These are phyloP conservation scores for Dendrostoma leiphaemia DNA, from an alignment of 2,329 filamentous ascomycete species.

Conservation along the genomic window DNA sequence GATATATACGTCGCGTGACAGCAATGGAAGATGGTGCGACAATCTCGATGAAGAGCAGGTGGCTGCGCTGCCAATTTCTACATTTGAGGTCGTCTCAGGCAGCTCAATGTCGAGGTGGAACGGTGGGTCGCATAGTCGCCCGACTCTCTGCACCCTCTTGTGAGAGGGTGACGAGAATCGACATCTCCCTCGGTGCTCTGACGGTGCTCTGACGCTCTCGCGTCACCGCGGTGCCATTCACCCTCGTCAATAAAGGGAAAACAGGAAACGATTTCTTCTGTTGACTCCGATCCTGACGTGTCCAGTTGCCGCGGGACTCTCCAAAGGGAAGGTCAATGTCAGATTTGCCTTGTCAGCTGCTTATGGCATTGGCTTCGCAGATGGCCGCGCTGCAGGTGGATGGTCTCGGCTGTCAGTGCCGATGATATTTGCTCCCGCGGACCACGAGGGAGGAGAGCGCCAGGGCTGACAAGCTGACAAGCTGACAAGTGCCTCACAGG, in stretches of 20 bases:
- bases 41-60: neutral
- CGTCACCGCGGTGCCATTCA: neutral
- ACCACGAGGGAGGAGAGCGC: constrained; percentile 1
- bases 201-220: too few species aligned
- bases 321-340: neutral
- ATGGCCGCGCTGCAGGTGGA: neutral
- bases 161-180: too few species aligned
- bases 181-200: too few species aligned
- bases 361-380: neutral
- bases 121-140: neutral
- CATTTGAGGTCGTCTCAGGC: neutral
- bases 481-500: neutral
- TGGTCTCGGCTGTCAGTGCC: neutral
- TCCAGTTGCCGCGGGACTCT: neutral
- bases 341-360: neutral
- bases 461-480: constrained; percentile 8
- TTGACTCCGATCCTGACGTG: neutral
- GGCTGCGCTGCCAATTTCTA: neutral
- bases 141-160: too few species aligned
- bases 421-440: neutral
- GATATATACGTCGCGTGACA: neutral
- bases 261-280: neutral
- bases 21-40: neutral
- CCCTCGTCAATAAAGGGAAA: too few species aligned
- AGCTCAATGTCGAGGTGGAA: neutral